A percentile compares a stretch with the other conserved stretches of the same genome.
phyloP scores from a whole-genome alignment of 163 green algal genomes.

The Scenedesmus sp. region DNA sequence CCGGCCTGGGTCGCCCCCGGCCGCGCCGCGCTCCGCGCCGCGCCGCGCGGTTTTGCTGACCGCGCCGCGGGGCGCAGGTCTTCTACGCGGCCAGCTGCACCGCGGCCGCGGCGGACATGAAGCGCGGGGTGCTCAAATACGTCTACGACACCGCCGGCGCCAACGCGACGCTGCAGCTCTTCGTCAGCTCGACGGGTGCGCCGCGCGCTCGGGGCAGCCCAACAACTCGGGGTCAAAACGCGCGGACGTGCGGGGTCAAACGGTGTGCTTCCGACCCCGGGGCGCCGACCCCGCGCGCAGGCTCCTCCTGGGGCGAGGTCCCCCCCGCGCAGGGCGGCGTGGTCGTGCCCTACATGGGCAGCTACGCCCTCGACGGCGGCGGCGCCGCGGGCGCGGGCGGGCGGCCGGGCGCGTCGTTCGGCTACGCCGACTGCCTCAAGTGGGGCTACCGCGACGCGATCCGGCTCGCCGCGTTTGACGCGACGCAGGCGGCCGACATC shows the following conservation, averaged over 20 bases:
- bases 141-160: not conserved
- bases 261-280: not conserved
- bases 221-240: too few relatives aligned
- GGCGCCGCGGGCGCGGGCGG: not conserved
- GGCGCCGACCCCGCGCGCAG: not conserved
- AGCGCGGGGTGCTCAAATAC: slow-evolving; percentile 46
- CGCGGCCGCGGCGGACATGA: slow-evolving; percentile 2
- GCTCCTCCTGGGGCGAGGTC: slow-evolving; percentile 37
- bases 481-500: slow-evolving; percentile 13
- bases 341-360: slow-evolving; percentile 36
- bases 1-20: too few relatives aligned
- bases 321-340: slow-evolving; percentile 39
- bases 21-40: too few relatives aligned
- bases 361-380: not conserved
- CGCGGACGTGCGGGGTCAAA: not conserved
- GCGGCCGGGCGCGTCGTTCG: slow-evolving; percentile 20
- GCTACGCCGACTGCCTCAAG: slow-evolving; percentile 45
- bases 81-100: slow-evolving; percentile 47
- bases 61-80: slow-evolving; percentile 43
- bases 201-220: too few relatives aligned
- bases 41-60: not conserved
- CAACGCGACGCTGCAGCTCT: slow-evolving; percentile 46
- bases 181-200: slow-evolving; percentile 39
- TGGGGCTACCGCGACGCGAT: slow-evolving; percentile 39
- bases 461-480: slow-evolving; percentile 26